Base-by-base conservation (phyloP, 345 rosid species). In the Eucalyptus urophylla region DNA sequence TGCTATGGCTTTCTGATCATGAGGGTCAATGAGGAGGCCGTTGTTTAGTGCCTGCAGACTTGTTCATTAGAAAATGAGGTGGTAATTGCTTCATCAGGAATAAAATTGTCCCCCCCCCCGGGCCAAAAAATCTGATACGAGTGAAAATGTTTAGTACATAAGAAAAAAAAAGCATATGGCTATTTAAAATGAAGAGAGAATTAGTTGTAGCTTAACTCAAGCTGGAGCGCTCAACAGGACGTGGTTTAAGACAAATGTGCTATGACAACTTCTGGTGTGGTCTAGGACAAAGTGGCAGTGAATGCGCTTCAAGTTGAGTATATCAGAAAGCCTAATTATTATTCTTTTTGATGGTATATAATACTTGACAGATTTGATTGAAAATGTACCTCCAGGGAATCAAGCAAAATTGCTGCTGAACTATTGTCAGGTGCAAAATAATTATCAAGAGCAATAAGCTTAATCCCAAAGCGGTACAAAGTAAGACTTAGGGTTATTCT, bases 21-120 rank as follows among this genome's bases (percentile, higher is more conserved):
- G 96, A 50, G 97, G 97, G 86, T 95, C 96, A 7, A 95, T 92
- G 49, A 94, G 92, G 88, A 95, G 93, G 86, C 96, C 97, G 88
- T 95, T 95, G 90, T 93, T 93, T 65, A 95, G 95, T 89, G 93
- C 95, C 96, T 95, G 93, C 56, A 49, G 88, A 86, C 88, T 87
- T 16, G 65, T 49, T 37, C 85, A 40, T 76, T 76, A 76, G 85
- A 13, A 40, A 76, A 76, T 76, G 27, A 76, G 8, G 85, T 40
- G 47, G 85, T 37, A 40, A 37, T 40, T 76, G 85, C 85, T 76
- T 76, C 29, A 22, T 76, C 47, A 40, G 47, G 29, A 21, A 40
- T 21, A 76, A 76, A 21, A 76, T 40, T 40, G 27, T 11, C 3
- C 4, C 45, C 27, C 27, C 14, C 6, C 22, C 4, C 4, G 1